Percentiles rank a stretch among this genome's conserved stretches.
Conservation (phyloP, 257 asterid genomes). For the Solanum infundibuliforme region DNA sequence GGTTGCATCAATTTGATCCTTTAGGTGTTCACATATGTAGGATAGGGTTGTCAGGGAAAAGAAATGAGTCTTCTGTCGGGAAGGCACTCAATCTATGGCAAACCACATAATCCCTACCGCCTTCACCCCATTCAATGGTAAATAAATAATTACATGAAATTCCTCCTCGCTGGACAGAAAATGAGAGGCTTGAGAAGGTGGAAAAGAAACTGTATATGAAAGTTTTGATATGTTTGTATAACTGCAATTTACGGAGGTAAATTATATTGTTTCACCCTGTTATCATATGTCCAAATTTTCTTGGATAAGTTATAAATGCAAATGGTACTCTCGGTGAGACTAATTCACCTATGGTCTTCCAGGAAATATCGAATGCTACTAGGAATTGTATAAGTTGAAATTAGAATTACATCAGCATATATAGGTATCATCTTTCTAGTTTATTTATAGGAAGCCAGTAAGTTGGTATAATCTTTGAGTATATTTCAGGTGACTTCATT, state of each 20-base stretch:
- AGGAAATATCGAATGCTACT: not conserved
- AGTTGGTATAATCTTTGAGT: not conserved
- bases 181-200: not conserved
- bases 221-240: not conserved
- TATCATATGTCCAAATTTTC: not conserved
- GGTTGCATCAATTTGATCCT: not conserved
- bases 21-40: not conserved
- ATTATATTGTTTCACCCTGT: not conserved
- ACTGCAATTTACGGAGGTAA: not conserved
- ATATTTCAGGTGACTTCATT: not conserved
- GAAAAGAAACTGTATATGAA: not conserved
- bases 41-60: not conserved
- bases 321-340: not conserved
- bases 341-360: not conserved
- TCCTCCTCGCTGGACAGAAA: not conserved
- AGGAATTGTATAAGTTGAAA: not conserved
- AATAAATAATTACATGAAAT: not conserved
- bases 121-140: not conserved
- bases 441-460: not conserved
- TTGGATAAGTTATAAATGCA: not conserved
- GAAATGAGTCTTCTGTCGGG: not conserved
- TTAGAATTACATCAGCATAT: not conserved
- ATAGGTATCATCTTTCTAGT: not conserved
- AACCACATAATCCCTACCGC: not conserved
- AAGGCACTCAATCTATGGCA: not conserved